A percentile compares a stretch with the other conserved stretches of the same genome.
Conservation (phyloP, 2,329 filamentous ascomycete genomes). For the Leptographium procerum region DNA sequence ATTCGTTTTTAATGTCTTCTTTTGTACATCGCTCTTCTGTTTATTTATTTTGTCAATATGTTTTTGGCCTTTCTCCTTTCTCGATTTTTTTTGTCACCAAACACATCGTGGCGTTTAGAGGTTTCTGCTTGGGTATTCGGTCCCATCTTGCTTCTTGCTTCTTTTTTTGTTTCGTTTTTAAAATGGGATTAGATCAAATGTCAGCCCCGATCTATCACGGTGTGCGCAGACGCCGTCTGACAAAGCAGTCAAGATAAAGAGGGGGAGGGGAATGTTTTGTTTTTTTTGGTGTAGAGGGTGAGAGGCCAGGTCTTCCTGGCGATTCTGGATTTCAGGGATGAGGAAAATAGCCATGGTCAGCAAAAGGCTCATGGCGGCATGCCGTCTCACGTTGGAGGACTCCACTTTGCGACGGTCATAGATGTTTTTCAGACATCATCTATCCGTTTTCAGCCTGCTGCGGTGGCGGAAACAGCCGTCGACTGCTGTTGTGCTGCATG, state of each 20-base stretch:
- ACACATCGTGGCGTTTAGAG: not conserved
- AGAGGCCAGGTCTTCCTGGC: not conserved
- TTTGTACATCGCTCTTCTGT: not conserved
- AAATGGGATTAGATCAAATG: not conserved
- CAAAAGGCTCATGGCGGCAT: not conserved
- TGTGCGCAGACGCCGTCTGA: not conserved
- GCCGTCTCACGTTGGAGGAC: not conserved
- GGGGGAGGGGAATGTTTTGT: not conserved
- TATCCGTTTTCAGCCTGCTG: not conserved
- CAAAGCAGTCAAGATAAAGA: not conserved
- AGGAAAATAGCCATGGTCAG: not conserved
- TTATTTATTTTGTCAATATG: not conserved
- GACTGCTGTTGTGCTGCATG: not conserved
- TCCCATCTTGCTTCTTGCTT: not conserved
- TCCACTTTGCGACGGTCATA: not conserved
- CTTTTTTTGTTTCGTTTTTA: constrained; percentile 1
- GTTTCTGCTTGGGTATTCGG: not conserved
- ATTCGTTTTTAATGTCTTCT: not conserved
- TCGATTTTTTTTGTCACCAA: not conserved
- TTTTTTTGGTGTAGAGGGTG: not conserved
- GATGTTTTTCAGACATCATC: not conserved
- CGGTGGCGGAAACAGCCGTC: not conserved
- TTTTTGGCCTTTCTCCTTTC: not conserved
- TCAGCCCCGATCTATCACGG: not conserved
- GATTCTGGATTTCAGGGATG: not conserved